Evolutionary conservation across 2,329 filamentous ascomycete genomes (phyloP).

Genomic region (Colletotrichum eleusines): DNA sequence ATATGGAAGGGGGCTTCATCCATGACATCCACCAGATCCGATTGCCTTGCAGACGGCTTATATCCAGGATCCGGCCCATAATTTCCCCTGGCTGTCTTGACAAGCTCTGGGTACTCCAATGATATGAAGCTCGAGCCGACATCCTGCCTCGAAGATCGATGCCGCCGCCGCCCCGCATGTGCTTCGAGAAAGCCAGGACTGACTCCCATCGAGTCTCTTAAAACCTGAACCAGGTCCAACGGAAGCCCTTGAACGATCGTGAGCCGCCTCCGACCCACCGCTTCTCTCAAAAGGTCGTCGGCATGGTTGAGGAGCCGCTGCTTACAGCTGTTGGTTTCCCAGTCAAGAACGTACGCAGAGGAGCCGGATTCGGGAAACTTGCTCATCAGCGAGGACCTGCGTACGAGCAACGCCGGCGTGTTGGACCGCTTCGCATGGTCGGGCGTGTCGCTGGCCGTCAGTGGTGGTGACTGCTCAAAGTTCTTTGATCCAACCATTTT

Average conservation of each 20-base stretch:
- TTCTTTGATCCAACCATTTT: constrained; percentile 22
- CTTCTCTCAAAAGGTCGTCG: constrained; percentile 34
- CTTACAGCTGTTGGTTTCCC: constrained; percentile 31
- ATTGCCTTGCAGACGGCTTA: constrained; percentile 22
- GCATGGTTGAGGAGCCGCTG: constrained; percentile 35
- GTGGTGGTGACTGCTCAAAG: constrained; percentile 34
- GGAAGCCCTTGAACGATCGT: constrained; percentile 38
- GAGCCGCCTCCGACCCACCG: constrained; percentile 38
- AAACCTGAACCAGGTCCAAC: constrained; percentile 40
- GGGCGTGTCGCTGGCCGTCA: constrained; percentile 29
- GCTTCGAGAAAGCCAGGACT: constrained; percentile 50
- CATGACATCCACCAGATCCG: constrained; percentile 42
- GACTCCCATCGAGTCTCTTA: constrained; percentile 45
- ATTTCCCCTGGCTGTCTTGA: constrained; percentile 28
- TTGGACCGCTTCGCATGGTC: constrained; percentile 38
- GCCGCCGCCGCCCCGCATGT: constrained; percentile 46
- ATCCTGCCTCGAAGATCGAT: constrained; percentile 43
- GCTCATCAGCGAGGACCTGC: constrained; percentile 33
- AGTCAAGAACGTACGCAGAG: constrained; percentile 38
- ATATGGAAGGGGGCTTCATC: constrained; percentile 40
- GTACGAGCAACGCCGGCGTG: constrained; percentile 35
- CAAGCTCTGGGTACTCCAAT: constrained; percentile 51
- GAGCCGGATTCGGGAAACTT: constrained; percentile 36
- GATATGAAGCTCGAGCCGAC: constrained; percentile 37
- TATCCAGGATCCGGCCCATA: constrained; percentile 16